A percentile compares a stretch with the other conserved stretches of the same genome.
These are phyloP conservation scores for Trichosporon ovoides DNA, from an alignment of 1,284 basidiomycete species.

Conservation along the genomic window DNA sequence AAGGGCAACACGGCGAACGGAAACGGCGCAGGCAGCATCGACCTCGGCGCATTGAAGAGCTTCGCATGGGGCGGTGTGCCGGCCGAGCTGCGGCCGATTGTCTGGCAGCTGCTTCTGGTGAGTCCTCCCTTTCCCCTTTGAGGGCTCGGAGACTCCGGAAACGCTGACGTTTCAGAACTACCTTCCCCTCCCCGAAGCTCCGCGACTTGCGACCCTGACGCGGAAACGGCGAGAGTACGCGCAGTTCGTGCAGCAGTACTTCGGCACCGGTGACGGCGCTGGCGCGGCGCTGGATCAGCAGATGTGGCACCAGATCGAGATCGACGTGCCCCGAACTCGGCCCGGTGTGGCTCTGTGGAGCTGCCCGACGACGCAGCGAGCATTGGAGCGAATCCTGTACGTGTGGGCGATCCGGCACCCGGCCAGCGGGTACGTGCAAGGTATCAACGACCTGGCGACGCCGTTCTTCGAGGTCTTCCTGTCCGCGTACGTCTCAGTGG, in stretches of 20 bases:
- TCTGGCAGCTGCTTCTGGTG: slow-evolving; percentile 91
- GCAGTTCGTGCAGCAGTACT: slow-evolving; percentile 84
- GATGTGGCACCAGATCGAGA: slow-evolving; percentile 98
- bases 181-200: slow-evolving; percentile 72
- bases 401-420: slow-evolving; percentile 97
- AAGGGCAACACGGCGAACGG: slow-evolving; percentile 21
- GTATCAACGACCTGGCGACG: slow-evolving; percentile 92
- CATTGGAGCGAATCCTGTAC: slow-evolving; percentile 86
- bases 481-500: slow-evolving; percentile 53
- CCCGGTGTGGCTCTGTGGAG: slow-evolving; percentile 89
- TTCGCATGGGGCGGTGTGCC: slow-evolving; percentile 95
- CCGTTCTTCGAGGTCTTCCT: slow-evolving; percentile 94
- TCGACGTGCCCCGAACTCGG: slow-evolving; percentile 88
- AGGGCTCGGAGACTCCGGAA: background rate
- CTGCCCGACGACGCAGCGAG: slow-evolving; percentile 78
- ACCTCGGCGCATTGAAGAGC: slow-evolving; percentile 63
- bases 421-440: slow-evolving; percentile 93
- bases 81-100: slow-evolving; percentile 75
- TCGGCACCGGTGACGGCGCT: slow-evolving; percentile 77
- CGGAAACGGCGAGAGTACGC: slow-evolving; percentile 90
- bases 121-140: slow-evolving; percentile 38
- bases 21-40: slow-evolving; percentile 29
- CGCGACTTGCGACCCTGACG: slow-evolving; percentile 68
- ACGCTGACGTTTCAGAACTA: slow-evolving; percentile 68
- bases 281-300: slow-evolving; percentile 75